Percentiles rank a stretch among this genome's conserved stretches.
Evolutionary conservation across 805 yeast species (phyloP).

Genomic region (Sugiyamaella floridensis): DNA sequence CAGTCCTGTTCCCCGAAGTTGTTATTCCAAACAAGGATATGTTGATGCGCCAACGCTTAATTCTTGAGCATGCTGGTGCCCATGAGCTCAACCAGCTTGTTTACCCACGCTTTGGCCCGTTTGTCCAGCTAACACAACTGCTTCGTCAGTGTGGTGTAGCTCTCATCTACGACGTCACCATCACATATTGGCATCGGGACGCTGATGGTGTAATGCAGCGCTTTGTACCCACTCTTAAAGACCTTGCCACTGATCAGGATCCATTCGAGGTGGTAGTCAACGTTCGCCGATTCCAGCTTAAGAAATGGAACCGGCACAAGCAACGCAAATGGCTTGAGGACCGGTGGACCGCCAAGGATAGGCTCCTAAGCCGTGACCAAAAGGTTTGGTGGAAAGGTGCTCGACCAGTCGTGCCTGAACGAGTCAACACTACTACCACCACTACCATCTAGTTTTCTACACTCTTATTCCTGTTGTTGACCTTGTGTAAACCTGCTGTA

Average conservation of each 20-base stretch:
- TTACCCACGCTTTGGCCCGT: conserved; percentile 61
- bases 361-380: conserved; percentile 26
- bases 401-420: not conserved
- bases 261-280: not conserved
- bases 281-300: not conserved
- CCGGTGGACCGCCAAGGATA: conserved; percentile 67
- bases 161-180: conserved; percentile 49
- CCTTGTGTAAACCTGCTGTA: too few species aligned
- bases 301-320: not conserved
- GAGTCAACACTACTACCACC: too few species aligned
- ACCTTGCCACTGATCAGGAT: not conserved
- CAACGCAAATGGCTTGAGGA: conserved; percentile 59
- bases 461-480: too few species aligned
- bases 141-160: conserved; percentile 23
- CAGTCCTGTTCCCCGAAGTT: conserved; percentile 80
- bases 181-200: conserved; percentile 33
- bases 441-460: too few species aligned
- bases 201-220: conserved; percentile 8
- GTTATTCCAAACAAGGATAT: conserved; percentile 36
- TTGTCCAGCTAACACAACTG: conserved; percentile 22
- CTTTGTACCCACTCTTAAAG: not conserved
- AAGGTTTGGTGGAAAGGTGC: not conserved
- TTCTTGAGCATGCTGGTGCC: conserved; percentile 51
- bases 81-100: not conserved
- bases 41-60: conserved; percentile 42